Conservation (phyloP, 2,329 filamentous ascomycete genomes). For the Truncatella angustata region DNA sequence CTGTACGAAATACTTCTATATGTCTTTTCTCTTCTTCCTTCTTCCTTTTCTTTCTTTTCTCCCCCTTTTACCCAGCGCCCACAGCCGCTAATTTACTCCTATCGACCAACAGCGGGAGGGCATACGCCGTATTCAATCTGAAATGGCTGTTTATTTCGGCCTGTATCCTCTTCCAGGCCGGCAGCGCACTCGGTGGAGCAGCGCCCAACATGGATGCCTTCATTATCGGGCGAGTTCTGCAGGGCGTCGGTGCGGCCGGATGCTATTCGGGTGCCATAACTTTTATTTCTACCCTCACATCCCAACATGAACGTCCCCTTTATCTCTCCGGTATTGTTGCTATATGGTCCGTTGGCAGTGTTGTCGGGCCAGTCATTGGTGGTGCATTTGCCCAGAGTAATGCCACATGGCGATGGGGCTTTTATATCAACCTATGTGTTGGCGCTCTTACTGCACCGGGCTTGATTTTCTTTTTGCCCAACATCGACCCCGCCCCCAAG, state of each 20-base stretch:
- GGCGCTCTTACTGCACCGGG: conserved; percentile 31
- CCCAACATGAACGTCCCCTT: neutral
- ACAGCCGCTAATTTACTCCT: conserved; percentile 20
- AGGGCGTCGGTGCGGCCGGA: conserved; percentile 40
- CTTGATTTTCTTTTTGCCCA: conserved; percentile 28
- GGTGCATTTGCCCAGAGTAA: conserved; percentile 5
- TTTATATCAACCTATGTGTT: conserved; percentile 54
- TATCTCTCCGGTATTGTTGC: neutral
- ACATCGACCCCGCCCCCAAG: conserved; percentile 12
- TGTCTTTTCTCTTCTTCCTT: too few relatives aligned
- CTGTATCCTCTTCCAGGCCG: conserved; percentile 21
- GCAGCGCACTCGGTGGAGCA: conserved; percentile 37
- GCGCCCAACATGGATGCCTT: conserved; percentile 41
- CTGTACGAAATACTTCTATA: too few relatives aligned
- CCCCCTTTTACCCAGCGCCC: too few relatives aligned
- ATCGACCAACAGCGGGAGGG: conserved; percentile 25
- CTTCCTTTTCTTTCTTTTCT: too few relatives aligned
- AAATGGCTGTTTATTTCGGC: conserved; percentile 31
- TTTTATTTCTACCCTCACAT: conserved; percentile 14
- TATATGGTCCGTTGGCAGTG: conserved; percentile 5
- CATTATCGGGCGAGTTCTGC: conserved; percentile 42
- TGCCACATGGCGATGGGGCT: conserved; percentile 17
- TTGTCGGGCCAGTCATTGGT: conserved; percentile 7
- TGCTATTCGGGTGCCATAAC: conserved; percentile 33
- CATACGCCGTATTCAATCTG: conserved; percentile 40